Evolutionary conservation across 1,284 basidiomycete species (phyloP).

Genomic region (Ganoderma meredithae): DNA sequence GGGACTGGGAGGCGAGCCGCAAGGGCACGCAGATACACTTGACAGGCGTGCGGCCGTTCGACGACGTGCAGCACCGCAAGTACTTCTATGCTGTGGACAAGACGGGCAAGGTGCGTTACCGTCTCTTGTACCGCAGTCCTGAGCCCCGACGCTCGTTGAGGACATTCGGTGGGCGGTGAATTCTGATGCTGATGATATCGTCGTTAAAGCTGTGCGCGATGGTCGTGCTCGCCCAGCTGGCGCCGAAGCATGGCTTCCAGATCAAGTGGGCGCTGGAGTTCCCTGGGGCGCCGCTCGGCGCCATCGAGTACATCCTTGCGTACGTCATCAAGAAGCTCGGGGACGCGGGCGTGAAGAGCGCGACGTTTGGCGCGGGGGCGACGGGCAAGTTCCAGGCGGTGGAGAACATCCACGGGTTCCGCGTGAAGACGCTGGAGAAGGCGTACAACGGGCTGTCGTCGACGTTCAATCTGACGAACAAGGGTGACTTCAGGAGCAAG

Average conservation of each 20-base stretch:
- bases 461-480: slow-evolving; percentile 49
- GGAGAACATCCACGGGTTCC: slow-evolving; percentile 46
- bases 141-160: neutral
- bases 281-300: slow-evolving; percentile 58
- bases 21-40: slow-evolving; percentile 64
- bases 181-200: neutral
- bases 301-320: slow-evolving; percentile 54
- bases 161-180: neutral
- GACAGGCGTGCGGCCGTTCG: slow-evolving; percentile 60
- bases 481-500: slow-evolving; percentile 55
- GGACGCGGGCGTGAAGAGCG: slow-evolving; percentile 49
- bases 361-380: slow-evolving; percentile 58
- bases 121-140: neutral
- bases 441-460: slow-evolving; percentile 53
- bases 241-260: slow-evolving; percentile 58
- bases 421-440: slow-evolving; percentile 53
- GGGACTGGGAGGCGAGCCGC: slow-evolving; percentile 53
- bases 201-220: slow-evolving; percentile 46
- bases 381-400: slow-evolving; percentile 45
- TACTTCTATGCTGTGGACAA: slow-evolving; percentile 60
- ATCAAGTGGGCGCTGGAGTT: slow-evolving; percentile 69
- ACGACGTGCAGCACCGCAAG: slow-evolving; percentile 56
- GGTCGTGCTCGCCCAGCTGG: slow-evolving; percentile 61
- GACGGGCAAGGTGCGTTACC: slow-evolving; percentile 44
- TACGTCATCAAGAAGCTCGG: slow-evolving; percentile 54